Conservation (phyloP, 2,329 filamentous ascomycete genomes). For the Ilyonectria destructans region DNA sequence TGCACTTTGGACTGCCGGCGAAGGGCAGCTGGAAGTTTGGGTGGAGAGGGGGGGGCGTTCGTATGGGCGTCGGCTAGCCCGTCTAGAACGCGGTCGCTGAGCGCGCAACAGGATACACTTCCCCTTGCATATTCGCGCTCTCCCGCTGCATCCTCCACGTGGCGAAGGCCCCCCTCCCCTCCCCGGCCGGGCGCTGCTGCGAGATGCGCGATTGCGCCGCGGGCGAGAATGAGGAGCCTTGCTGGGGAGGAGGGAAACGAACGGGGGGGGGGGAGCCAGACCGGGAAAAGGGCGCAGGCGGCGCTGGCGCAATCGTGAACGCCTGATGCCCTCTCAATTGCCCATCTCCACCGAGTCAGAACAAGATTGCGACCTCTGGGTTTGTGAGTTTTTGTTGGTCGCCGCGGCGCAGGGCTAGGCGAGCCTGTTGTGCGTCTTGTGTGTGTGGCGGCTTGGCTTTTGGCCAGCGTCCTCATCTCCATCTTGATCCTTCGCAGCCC, state of each 20-base stretch:
- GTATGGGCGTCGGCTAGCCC: conserved; percentile 6
- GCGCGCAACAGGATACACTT: conserved; percentile 8
- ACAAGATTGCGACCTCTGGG: conserved; percentile 15
- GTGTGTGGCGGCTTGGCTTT: neutral
- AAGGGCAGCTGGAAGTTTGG: too few relatives aligned
- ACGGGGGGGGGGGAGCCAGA: conserved; percentile 12
- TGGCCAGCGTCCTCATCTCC: neutral
- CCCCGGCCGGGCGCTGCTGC: too few relatives aligned
- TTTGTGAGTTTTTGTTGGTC: neutral
- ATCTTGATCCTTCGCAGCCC: too few relatives aligned
- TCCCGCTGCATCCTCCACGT: conserved; percentile 42
- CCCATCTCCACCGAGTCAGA: conserved; percentile 26
- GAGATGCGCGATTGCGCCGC: too few relatives aligned
- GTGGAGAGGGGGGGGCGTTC: neutral
- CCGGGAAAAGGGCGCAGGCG: conserved; percentile 1
- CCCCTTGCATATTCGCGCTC: conserved; percentile 40
- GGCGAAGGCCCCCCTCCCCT: conserved; percentile 21
- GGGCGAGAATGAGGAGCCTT: conserved; percentile 9
- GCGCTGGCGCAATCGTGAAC: neutral
- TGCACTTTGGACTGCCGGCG: too few relatives aligned
- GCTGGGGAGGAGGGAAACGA: neutral
- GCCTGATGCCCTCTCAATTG: neutral
- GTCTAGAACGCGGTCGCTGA: conserved; percentile 25
- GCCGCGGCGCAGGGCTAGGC: conserved; percentile 17
- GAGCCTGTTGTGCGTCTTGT: neutral